These are phyloP conservation scores for Termitomyces sp. DNA, from an alignment of 768 basidiomycete genomes.

Conservation along the genomic window DNA sequence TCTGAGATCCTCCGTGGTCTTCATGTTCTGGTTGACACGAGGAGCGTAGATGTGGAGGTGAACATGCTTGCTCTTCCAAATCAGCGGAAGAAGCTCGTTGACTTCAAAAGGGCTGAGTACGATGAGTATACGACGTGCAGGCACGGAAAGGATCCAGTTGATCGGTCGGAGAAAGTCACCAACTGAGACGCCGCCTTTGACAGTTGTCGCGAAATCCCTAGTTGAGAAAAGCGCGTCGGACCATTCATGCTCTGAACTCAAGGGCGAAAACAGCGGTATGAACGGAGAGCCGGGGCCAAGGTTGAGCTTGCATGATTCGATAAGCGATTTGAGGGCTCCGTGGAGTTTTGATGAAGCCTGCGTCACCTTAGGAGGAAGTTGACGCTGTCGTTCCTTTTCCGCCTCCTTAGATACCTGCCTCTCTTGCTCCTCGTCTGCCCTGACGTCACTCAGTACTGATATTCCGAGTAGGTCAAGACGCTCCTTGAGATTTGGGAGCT, in stretches of 20 bases:
- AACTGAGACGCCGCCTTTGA: conserved; percentile 11
- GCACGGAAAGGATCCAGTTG: conserved; percentile 34
- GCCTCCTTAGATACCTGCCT: conserved; percentile 38
- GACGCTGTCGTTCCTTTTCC: conserved; percentile 33
- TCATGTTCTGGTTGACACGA: conserved; percentile 24
- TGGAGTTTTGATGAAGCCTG: conserved; percentile 13
- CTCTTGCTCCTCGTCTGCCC: conserved; percentile 44
- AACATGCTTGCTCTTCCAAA: conserved; percentile 24
- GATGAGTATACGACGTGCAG: conserved; percentile 17
- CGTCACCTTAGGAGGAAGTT: conserved; percentile 25
- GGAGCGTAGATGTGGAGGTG: conserved; percentile 39
- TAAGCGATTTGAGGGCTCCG: not conserved
- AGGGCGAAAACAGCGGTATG: not conserved
- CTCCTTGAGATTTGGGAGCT: conserved; percentile 16
- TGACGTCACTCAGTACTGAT: conserved; percentile 10
- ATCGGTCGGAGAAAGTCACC: conserved; percentile 31
- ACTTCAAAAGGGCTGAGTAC: conserved; percentile 36
- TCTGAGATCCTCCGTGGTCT: conserved; percentile 29
- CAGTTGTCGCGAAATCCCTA: conserved; percentile 27
- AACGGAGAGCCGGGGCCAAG: not conserved
- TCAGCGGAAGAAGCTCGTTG: conserved; percentile 26
- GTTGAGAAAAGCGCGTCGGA: conserved; percentile 22
- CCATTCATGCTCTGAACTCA: conserved; percentile 14
- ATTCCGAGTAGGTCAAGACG: conserved; percentile 23
- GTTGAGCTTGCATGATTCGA: not conserved